Conservation (phyloP, 164 flowering plant genomes). For the Santalum album region DNA sequence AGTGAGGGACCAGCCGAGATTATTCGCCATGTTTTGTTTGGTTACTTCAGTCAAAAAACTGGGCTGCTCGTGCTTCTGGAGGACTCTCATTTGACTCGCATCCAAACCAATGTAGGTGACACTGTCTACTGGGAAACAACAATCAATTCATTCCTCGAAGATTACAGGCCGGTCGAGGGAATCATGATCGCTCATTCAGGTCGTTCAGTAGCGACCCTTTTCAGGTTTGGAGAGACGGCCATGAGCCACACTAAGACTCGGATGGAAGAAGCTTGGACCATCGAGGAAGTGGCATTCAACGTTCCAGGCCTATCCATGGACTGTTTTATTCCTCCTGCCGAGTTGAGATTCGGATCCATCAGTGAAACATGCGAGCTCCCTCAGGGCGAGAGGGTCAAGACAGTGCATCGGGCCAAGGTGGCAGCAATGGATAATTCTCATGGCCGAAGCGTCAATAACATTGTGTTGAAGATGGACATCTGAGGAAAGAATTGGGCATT, state of each 20-base stretch:
- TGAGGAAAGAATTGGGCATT: background rate
- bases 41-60: slow-evolving; percentile 61
- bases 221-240: slow-evolving; percentile 62
- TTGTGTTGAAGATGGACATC: slow-evolving; percentile 7
- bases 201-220: slow-evolving; percentile 49
- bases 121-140: slow-evolving; percentile 76
- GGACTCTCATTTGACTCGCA: slow-evolving; percentile 63
- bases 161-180: slow-evolving; percentile 56
- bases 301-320: slow-evolving; percentile 54
- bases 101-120: slow-evolving; percentile 51
- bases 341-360: slow-evolving; percentile 14
- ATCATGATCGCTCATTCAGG: slow-evolving; percentile 69
- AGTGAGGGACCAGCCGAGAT: slow-evolving; percentile 68
- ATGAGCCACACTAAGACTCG: slow-evolving; percentile 69
- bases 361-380: slow-evolving; percentile 21
- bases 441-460: slow-evolving; percentile 4
- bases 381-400: slow-evolving; percentile 13
- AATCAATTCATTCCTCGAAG: slow-evolving; percentile 52
- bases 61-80: slow-evolving; percentile 59
- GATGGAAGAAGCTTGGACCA: slow-evolving; percentile 66
- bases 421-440: slow-evolving; percentile 16
- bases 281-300: slow-evolving; percentile 63
- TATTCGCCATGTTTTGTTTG: slow-evolving; percentile 53
- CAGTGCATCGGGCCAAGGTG: slow-evolving; percentile 23
- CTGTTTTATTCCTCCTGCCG: slow-evolving; percentile 60